These are phyloP conservation scores for Scleroderma bovista DNA, from an alignment of 768 basidiomycete species.

Conservation along the genomic window DNA sequence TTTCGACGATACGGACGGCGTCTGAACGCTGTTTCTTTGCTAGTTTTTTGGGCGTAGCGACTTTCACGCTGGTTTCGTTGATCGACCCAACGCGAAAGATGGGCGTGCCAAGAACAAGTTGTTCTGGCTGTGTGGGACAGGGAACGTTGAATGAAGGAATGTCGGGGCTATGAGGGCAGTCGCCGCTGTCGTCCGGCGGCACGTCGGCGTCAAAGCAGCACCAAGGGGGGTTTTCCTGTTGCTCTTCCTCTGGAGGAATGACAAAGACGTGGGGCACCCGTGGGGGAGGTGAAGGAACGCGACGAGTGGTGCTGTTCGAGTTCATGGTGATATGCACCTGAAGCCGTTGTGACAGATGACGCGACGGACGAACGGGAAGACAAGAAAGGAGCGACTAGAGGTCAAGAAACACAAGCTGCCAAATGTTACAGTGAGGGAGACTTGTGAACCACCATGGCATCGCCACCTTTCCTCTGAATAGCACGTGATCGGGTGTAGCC, in stretches of 20 bases:
- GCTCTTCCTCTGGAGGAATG: constrained; percentile 55
- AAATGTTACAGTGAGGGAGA: too few species aligned
- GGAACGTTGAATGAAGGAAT: constrained; percentile 31
- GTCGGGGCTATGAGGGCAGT: constrained; percentile 20
- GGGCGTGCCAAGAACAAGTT: constrained; percentile 1
- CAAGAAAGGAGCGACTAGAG: constrained; percentile 15
- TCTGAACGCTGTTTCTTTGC: constrained; percentile 29
- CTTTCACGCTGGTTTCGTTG: constrained; percentile 8
- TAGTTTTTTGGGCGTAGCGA: constrained; percentile 14
- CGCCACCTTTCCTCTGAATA: too few species aligned
- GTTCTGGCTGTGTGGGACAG: constrained; percentile 14
- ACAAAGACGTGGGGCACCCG: constrained; percentile 49
- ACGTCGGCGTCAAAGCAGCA: constrained; percentile 51
- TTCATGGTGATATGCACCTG: constrained; percentile 9
- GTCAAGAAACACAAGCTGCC: background rate
- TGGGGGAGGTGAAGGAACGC: constrained; percentile 2
- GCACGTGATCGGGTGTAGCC: background rate
- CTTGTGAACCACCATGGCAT: too few species aligned
- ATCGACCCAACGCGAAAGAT: constrained; percentile 4
- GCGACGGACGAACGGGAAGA: background rate
- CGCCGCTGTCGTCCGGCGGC: constrained; percentile 15
- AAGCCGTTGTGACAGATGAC: constrained; percentile 9
- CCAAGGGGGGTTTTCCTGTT: constrained; percentile 41
- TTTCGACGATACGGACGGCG: constrained; percentile 19
- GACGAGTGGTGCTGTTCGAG: constrained; percentile 3